Percentiles rank a stretch among this genome's conserved stretches.
Evolutionary conservation across 257 asterid species (phyloP).

Genomic region (Eustoma russellianum): DNA sequence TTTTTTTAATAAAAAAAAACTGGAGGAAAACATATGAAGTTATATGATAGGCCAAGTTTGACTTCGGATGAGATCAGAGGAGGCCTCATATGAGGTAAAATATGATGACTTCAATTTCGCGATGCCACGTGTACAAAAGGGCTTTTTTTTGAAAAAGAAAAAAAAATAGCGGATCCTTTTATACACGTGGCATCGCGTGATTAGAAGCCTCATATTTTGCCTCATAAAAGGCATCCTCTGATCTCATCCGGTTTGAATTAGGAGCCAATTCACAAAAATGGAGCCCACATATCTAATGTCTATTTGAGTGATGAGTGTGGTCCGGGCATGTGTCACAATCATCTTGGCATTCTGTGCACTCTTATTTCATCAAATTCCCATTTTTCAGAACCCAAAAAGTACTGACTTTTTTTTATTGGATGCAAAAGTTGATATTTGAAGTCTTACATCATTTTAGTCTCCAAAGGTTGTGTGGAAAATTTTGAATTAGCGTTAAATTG

Average conservation of each 20-base stretch:
- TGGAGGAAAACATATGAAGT: neutral
- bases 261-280: neutral
- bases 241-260: conserved; percentile 8
- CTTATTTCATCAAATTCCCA: neutral
- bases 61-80: too few relatives aligned
- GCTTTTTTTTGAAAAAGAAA: too few relatives aligned
- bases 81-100: too few relatives aligned
- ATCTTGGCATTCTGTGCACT: conserved; percentile 44
- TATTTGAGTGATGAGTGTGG: neutral
- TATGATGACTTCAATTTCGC: too few relatives aligned
- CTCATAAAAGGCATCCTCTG: too few relatives aligned
- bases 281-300: conserved; percentile 7
- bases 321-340: conserved; percentile 27
- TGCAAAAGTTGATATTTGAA: too few relatives aligned
- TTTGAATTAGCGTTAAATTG: neutral
- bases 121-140: too few relatives aligned
- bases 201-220: too few relatives aligned
- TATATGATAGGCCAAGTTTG: conserved; percentile 5
- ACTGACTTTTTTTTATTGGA: too few relatives aligned
- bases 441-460: too few relatives aligned
- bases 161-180: too few relatives aligned
- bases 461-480: neutral
- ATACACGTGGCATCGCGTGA: too few relatives aligned
- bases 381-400: neutral
- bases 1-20: neutral